These are phyloP conservation scores for Penicillium maclennaniae DNA, from an alignment of 495 filamentous ascomycete species.

Conservation along the genomic window DNA sequence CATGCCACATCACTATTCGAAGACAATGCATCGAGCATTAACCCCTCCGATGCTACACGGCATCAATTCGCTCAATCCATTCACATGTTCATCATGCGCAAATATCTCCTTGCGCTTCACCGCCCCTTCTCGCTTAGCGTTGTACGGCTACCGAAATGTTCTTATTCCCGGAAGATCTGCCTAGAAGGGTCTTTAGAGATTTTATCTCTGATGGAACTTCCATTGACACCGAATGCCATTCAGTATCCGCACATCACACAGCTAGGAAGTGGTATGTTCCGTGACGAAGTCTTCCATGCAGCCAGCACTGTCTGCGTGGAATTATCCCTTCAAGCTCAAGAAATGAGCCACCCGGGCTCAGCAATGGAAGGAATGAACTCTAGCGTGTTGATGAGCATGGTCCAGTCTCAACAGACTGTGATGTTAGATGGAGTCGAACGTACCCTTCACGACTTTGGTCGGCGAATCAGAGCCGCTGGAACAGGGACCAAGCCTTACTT, in stretches of 20 bases:
- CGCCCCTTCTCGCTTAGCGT: conserved; percentile 50
- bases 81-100: conserved; percentile 44
- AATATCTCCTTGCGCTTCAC: conserved; percentile 52
- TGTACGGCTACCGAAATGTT: conserved; percentile 45
- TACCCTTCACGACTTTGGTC: conserved; percentile 30
- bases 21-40: conserved; percentile 19
- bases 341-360: conserved; percentile 17
- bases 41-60: conserved; percentile 17
- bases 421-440: conserved; percentile 36
- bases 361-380: conserved; percentile 20
- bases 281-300: conserved; percentile 39
- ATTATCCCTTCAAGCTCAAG: conserved; percentile 31
- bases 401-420: conserved; percentile 35
- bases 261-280: conserved; percentile 35
- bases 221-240: conserved; percentile 14
- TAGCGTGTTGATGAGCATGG: conserved; percentile 32
- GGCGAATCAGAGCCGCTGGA: conserved; percentile 24
- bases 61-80: conserved; percentile 34
- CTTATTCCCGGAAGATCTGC: conserved; percentile 53
- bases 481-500: conserved; percentile 36
- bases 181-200: conserved; percentile 50
- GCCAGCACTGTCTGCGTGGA: conserved; percentile 38
- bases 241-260: conserved; percentile 32
- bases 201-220: conserved; percentile 41
- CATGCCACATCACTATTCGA: conserved; percentile 24